phyloP scores from a whole-genome alignment of 306 rosid species.

The Begonia peltatifolia region DNA sequence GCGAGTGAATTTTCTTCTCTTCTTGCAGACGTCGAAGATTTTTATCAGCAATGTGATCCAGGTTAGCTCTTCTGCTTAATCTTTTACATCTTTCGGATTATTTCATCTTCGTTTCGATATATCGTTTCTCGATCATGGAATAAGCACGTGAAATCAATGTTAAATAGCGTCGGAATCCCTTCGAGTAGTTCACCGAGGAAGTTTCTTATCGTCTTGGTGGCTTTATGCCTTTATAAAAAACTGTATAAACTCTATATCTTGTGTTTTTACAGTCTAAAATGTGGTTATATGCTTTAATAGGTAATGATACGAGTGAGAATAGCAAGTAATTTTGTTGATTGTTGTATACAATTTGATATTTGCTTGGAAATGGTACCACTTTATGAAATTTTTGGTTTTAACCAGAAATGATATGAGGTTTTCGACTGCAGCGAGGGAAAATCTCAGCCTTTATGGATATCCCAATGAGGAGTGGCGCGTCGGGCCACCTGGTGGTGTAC shows the following conservation, averaged over 20 bases:
- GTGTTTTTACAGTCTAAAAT: too few species aligned
- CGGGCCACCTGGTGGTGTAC: constrained; percentile 14
- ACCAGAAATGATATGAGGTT: too few species aligned
- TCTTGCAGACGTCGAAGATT: neutral
- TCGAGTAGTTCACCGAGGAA: too few species aligned
- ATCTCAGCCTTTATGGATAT: constrained; percentile 34
- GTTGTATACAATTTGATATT: constrained; percentile 36
- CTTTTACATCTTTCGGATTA: neutral
- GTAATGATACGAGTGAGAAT: too few species aligned
- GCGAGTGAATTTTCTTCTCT: neutral
- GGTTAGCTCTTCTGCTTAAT: too few species aligned
- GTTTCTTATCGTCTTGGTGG: too few species aligned
- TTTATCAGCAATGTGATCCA: too few species aligned
- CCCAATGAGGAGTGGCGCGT: constrained; percentile 33
- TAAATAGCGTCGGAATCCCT: too few species aligned
- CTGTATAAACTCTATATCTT: too few species aligned
- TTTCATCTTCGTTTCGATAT: neutral
- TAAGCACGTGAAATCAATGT: too few species aligned
- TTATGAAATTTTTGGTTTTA: neutral
- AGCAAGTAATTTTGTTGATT: neutral
- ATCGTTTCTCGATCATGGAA: neutral
- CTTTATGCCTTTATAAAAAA: too few species aligned
- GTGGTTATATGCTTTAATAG: too few species aligned
- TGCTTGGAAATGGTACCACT: constrained; percentile 21
- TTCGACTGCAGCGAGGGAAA: constrained; percentile 19